Conservation (phyloP, 306 rosid species). For the Quercus glauca region DNA sequence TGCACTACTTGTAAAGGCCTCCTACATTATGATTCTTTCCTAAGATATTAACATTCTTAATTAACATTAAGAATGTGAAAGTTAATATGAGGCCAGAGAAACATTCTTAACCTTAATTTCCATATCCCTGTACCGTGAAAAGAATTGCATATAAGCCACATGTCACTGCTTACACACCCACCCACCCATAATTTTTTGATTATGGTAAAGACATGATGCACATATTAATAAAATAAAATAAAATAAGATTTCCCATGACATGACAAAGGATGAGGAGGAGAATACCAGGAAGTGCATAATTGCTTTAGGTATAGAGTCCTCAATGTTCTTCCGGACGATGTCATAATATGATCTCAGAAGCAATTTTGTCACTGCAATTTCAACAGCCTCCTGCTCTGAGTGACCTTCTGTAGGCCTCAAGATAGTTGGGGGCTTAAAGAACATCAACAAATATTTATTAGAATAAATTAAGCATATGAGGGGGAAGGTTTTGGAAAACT, state of each 20-base stretch:
- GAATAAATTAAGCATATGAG: conserved; percentile 3
- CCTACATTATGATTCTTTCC: background rate
- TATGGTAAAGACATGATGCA: background rate
- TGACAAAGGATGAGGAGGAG: conserved; percentile 15
- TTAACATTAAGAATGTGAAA: background rate
- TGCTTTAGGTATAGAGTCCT: conserved; percentile 87
- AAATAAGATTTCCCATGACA: background rate
- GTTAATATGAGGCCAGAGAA: background rate
- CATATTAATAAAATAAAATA: background rate
- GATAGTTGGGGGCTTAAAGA: conserved; percentile 79
- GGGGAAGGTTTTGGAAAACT: conserved; percentile 10
- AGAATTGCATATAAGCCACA: background rate
- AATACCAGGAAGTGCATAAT: conserved; percentile 98
- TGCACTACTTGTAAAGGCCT: background rate
- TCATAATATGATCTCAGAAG: conserved; percentile 88
- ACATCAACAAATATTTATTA: conserved; percentile 20
- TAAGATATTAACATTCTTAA: background rate
- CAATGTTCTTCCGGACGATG: conserved; percentile 87
- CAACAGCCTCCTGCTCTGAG: conserved; percentile 80
- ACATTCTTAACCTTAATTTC: background rate
- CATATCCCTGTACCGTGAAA: background rate
- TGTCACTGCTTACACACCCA: background rate
- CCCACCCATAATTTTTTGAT: background rate
- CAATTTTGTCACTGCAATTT: conserved; percentile 75
- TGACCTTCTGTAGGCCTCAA: conserved; percentile 83